A percentile compares a stretch with the other conserved stretches of the same genome.
Evolutionary conservation across 371 early-diverging fungal genomes (phyloP).

Genomic region (Zancudomyces culisetae): DNA sequence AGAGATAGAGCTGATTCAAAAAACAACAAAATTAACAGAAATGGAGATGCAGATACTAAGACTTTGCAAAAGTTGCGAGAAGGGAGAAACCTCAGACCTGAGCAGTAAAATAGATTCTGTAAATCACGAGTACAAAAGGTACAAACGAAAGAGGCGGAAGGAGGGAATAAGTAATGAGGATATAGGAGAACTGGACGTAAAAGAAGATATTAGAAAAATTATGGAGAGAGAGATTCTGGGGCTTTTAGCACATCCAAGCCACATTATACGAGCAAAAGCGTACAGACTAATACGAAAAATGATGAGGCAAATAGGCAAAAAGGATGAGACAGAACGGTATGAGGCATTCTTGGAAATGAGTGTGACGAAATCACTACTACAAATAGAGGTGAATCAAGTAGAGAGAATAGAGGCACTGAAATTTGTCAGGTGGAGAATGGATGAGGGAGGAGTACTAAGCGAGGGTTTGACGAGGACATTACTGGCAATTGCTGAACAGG

Average conservation of each 20-base stretch:
- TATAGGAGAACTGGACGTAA: constrained; percentile 1
- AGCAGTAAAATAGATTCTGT: too few relatives aligned
- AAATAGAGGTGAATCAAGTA: constrained; percentile 8
- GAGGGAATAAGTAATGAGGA: constrained; percentile 5
- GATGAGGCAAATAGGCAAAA: constrained; percentile 3
- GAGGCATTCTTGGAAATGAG: constrained; percentile 15
- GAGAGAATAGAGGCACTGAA: constrained; percentile 23
- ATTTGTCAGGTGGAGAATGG: constrained; percentile 22
- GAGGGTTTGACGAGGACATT: constrained; percentile 8
- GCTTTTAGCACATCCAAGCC: constrained; percentile 16
- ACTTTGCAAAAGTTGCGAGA: too few relatives aligned
- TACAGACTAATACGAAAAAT: constrained; percentile 14
- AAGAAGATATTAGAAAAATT: background rate
- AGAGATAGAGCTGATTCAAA: too few relatives aligned
- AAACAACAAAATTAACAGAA: too few relatives aligned
- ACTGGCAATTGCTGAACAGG: constrained; percentile 20
- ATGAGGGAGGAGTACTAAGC: constrained; percentile 7
- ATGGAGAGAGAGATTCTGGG: constrained; percentile 4
- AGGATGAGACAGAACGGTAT: constrained; percentile 9
- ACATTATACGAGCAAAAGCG: constrained; percentile 14
- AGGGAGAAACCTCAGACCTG: too few relatives aligned
- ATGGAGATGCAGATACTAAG: too few relatives aligned
- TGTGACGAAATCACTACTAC: constrained; percentile 10
- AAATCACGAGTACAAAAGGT: too few relatives aligned
- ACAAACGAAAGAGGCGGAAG: too few relatives aligned